These are phyloP conservation scores for Argentina anserina DNA, from an alignment of 306 rosid species.

Conservation along the genomic window DNA sequence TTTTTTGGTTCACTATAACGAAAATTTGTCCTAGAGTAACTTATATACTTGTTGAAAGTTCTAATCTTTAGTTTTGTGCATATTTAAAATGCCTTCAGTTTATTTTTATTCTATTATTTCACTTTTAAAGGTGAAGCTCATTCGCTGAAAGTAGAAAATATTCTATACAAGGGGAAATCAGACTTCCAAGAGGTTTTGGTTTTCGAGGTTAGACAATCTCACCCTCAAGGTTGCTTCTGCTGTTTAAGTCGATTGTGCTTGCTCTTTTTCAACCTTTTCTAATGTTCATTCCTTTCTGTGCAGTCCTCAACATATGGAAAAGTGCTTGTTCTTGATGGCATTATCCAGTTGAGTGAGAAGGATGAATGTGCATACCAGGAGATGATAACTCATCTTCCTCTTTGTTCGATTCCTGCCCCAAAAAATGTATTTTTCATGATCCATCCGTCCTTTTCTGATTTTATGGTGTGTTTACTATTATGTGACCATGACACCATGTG, in stretches of 20 bases:
- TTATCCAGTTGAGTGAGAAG: slow-evolving; percentile 90
- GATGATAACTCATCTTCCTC: slow-evolving; percentile 97
- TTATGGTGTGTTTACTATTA: neutral
- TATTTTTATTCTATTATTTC: slow-evolving; percentile 5
- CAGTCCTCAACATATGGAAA: slow-evolving; percentile 89
- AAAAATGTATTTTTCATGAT: slow-evolving; percentile 49
- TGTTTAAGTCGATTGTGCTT: neutral
- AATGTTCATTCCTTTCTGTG: slow-evolving; percentile 19
- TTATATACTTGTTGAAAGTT: neutral
- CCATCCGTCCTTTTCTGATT: slow-evolving; percentile 5
- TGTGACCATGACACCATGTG: neutral
- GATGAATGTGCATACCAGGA: slow-evolving; percentile 99
- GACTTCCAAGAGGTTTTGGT: slow-evolving; percentile 88
- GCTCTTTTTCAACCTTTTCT: neutral
- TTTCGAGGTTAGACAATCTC: slow-evolving; percentile 65
- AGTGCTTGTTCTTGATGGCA: slow-evolving; percentile 97
- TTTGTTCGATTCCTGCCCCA: slow-evolving; percentile 84
- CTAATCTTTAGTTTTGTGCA: neutral
- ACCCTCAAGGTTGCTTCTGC: slow-evolving; percentile 18
- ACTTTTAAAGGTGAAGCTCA: slow-evolving; percentile 77
- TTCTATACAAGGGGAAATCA: slow-evolving; percentile 68
- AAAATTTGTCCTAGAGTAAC: neutral
- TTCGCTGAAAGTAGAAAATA: slow-evolving; percentile 68
- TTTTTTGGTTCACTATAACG: neutral
- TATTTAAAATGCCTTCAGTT: neutral